Base-by-base conservation (phyloP, 2,329 filamentous ascomycete species). In the Malbranchea zuffiana region DNA sequence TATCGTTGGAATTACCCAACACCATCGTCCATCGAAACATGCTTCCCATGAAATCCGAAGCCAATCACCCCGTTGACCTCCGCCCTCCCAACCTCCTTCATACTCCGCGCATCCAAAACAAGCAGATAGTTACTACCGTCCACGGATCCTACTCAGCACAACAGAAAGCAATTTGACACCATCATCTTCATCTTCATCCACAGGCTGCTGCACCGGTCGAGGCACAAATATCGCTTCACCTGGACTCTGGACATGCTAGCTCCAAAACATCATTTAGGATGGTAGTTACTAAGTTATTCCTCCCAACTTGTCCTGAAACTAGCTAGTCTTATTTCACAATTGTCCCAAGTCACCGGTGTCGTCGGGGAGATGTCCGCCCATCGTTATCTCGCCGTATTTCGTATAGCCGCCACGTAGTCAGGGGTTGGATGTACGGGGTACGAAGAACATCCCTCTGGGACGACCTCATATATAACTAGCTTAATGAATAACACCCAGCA, bases 191-290 rank as follows among this genome's bases (percentile, higher is more conserved):
- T 56, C 55, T 1, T 56, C 50, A 7, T 44, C 34, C 10, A 16
- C 27, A 18, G 25, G 21, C 16, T 27, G 35, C 11, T 10, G 15
- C 11, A 15, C 15, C 0, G 63, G 63, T 40, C 62, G 47, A 1
- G 59, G 52, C 2, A 75, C 54, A 39, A 74, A 75, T 18, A 74
- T 69, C 0, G 70, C 55, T 44, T 75, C 71, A 1, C 69, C 65
- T 0, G 71, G 66, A 1, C 65, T 69, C 39, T 74, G 69, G 0
- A 60, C 66, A 24, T 67, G 61, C 3, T 50, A 44, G 8, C 60
- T 59, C 68, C 71, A 74, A 27, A 60, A 48, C 0, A 56, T 50
- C 0, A 50, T 44, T 11, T 53, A n/a, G n/a, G n/a, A n/a, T n/a
- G n/a, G n/a, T n/a, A n/a, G n/a, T n/a, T n/a, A n/a, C n/a, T n/a